phyloP scores from a whole-genome alignment of 208 protist species.

The Acanthamoeba polyphaga region DNA sequence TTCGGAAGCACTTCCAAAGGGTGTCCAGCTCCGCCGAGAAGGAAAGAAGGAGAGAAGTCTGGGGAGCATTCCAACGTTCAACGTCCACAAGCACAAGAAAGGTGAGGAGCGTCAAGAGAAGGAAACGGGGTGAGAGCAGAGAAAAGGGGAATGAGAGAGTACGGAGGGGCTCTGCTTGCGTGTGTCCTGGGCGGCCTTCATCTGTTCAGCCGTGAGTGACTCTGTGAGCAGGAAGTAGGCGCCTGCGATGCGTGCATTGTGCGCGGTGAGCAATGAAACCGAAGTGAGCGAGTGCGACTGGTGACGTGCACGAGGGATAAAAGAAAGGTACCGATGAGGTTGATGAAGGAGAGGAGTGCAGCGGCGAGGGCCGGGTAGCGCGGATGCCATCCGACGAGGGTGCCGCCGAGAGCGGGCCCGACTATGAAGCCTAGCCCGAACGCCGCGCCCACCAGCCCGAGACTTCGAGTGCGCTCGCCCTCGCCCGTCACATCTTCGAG shows the following conservation, averaged over 20 bases:
- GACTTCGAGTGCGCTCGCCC: constrained; percentile 9
- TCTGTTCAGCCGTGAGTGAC: neutral
- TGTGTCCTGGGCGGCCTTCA: neutral
- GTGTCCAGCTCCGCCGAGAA: neutral
- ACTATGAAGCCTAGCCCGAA: constrained; percentile 57
- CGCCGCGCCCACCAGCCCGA: constrained; percentile 15
- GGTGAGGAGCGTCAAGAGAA: neutral
- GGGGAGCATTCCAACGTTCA: neutral
- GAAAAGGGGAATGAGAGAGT: neutral
- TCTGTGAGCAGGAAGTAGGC: constrained; percentile 19
- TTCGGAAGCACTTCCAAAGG: constrained; percentile 27
- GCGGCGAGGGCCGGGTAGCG: constrained; percentile 10
- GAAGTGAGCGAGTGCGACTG: no score
- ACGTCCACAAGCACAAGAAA: neutral
- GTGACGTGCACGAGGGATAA: neutral
- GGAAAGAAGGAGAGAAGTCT: neutral
- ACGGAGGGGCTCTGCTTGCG: neutral
- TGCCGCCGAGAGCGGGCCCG: constrained; percentile 12
- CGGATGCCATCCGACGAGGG: neutral
- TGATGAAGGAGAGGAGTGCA: constrained; percentile 1
- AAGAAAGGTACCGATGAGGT: neutral
- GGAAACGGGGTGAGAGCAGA: neutral
- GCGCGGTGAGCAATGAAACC: no score
- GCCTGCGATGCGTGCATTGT: neutral
- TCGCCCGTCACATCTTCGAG: neutral